Base-by-base conservation (phyloP, 192 early-diverging fungal species). In the Umbelopsis sp. region DNA sequence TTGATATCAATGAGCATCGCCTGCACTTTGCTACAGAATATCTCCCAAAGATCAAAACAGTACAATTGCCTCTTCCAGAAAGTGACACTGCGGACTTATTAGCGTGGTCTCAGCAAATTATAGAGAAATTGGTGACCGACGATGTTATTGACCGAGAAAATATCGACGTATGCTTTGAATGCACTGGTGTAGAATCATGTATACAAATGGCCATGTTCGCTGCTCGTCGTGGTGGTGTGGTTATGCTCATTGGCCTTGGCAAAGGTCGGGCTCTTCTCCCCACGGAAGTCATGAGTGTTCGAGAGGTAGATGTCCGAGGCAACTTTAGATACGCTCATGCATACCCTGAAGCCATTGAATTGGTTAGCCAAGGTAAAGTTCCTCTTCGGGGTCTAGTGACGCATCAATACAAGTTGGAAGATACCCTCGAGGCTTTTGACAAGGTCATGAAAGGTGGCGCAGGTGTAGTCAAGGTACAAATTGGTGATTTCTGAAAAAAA, bases 401-500 rank as follows among this genome's bases (percentile, higher is more conserved):
- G 10, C 77, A 78, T 49, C 53, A 67, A 20, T 78, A 67, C 30
- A 61, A 44, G 23, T 69, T 78, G 41, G 35, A 73, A 33, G 68
- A 78, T 1, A 66, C 68, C 9, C 18, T 74, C 8, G 41, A 78
- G 48, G 77, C 77, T 51, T 74, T 78, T 35, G 73, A 74, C 21
- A 49, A 45, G 4, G 65, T 78, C 21, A 66, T 37, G 53, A 49
- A 69, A 44, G 65, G 69, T 45, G 69, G 67, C 35, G 69, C 75
- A 12, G 67, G 67, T 49, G 64, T 78, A 22, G 69, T 78, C 46
- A 78, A 78, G 69, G 69, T 70, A 48, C 66, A 70, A 53, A 78
- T 78, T 67, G 72, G 72, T 30, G 66, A 67, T 68, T 74, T 74
- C 53, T 74, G 52, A 68, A 51, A 64, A 25, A 50, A 55, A 18